These are phyloP conservation scores for Diplocarpon rosae DNA, from an alignment of 2,329 filamentous ascomycete genomes.

Conservation along the genomic window DNA sequence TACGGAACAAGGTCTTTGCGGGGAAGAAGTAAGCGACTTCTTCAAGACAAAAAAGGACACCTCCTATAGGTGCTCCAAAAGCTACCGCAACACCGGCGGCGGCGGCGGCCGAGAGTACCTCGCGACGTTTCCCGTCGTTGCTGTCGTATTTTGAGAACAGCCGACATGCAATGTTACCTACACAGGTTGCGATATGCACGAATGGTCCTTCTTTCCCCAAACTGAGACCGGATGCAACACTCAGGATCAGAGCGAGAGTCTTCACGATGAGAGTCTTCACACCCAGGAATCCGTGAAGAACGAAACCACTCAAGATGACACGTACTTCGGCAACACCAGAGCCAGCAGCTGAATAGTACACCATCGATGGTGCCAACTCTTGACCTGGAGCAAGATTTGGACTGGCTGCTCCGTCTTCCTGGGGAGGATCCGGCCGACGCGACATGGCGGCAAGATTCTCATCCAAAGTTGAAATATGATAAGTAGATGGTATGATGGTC, in stretches of 20 bases:
- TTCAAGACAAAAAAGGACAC: slow-evolving; percentile 85
- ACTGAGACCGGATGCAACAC: slow-evolving; percentile 84
- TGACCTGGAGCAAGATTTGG: slow-evolving; percentile 22
- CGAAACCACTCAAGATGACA: slow-evolving; percentile 95
- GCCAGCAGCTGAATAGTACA: slow-evolving; percentile 91
- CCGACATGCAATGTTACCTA: slow-evolving; percentile 90
- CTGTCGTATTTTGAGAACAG: slow-evolving; percentile 88
- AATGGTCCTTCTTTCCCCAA: slow-evolving; percentile 89
- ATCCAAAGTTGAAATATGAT: slow-evolving; percentile 78
- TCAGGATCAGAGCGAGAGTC: slow-evolving; percentile 69
- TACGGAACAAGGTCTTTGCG: slow-evolving; percentile 91
- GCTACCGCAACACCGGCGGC: slow-evolving; percentile 89
- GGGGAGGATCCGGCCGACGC: slow-evolving; percentile 28
- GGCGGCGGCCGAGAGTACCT: slow-evolving; percentile 85
- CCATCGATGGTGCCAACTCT: slow-evolving; percentile 53
- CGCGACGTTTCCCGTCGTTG: slow-evolving; percentile 89
- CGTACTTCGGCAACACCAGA: slow-evolving; percentile 96
- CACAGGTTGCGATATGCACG: slow-evolving; percentile 92
- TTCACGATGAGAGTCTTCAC: slow-evolving; percentile 81
- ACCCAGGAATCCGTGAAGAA: slow-evolving; percentile 90
- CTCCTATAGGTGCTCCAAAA: slow-evolving; percentile 82
- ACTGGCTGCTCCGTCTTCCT: slow-evolving; percentile 36
- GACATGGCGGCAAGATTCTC: slow-evolving; percentile 74
- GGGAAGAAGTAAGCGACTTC: slow-evolving; percentile 98
- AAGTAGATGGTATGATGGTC: slow-evolving; percentile 81